A percentile compares a stretch with the other conserved stretches of the same genome.
phyloP scores from a whole-genome alignment of 176 grass and related monocot genomes.

The Sorghum bicolor region DNA sequence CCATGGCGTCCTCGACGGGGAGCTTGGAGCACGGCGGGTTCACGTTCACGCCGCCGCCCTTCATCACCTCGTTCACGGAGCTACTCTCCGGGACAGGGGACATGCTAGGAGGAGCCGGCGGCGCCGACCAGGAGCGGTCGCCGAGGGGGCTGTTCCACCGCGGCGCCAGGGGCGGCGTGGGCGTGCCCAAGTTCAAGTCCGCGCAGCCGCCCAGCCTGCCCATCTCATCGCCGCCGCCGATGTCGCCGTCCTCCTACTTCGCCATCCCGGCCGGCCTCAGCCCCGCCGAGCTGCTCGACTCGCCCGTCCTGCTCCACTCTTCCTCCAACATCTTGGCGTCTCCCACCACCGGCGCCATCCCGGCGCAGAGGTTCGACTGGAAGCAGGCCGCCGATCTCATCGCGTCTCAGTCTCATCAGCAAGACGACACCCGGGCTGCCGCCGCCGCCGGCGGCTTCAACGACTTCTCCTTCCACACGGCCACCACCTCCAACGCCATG shows the following conservation, averaged over 20 bases:
- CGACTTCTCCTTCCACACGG: slow-evolving; percentile 56
- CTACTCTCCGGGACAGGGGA: slow-evolving; percentile 51
- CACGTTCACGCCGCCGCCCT: slow-evolving; percentile 55
- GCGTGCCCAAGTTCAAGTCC: slow-evolving; percentile 93
- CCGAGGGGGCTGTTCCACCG: slow-evolving; percentile 25
- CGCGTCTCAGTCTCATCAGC: slow-evolving; percentile 42
- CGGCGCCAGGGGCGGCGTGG: background rate
- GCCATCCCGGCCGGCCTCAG: slow-evolving; percentile 78
- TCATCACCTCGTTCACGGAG: slow-evolving; percentile 74
- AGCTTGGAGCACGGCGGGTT: slow-evolving; percentile 61
- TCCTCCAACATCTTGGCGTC: slow-evolving; percentile 39
- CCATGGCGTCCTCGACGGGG: slow-evolving; percentile 57
- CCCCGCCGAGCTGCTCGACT: slow-evolving; percentile 85
- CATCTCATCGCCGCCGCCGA: slow-evolving; percentile 55
- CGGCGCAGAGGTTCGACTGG: slow-evolving; percentile 50
- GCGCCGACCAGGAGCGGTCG: background rate
- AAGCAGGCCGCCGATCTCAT: slow-evolving; percentile 33
- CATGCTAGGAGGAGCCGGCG: background rate
- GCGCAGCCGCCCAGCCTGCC: slow-evolving; percentile 80
- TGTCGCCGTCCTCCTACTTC: slow-evolving; percentile 85
- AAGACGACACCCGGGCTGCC: slow-evolving; percentile 1
- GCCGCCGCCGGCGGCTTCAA: background rate
- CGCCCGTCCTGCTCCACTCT: slow-evolving; percentile 72
- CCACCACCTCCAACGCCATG: too few species aligned
- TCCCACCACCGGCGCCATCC: slow-evolving; percentile 81